Evolutionary conservation across 2,329 filamentous ascomycete genomes (phyloP).

Genomic region (Remersonia thermophila): DNA sequence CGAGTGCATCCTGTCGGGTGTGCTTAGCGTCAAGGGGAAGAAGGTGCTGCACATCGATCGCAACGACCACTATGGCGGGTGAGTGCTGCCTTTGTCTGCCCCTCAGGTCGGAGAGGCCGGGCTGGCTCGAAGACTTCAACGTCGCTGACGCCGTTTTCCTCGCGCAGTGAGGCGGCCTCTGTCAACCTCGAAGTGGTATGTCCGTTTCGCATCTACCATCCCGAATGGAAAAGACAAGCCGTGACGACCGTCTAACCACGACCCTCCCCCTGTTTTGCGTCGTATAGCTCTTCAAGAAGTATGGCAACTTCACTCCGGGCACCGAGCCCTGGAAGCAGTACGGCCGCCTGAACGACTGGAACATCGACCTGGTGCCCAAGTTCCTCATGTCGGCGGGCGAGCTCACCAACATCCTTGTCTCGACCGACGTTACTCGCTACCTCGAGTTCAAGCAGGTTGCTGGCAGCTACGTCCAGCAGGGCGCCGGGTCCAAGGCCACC

Average conservation of each 20-base stretch:
- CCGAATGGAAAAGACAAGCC: not conserved
- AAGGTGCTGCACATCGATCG: constrained; percentile 98
- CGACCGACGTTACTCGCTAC: constrained; percentile 81
- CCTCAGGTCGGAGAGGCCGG: too few relatives aligned
- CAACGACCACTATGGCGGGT: constrained; percentile 98
- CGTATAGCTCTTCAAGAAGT: constrained; percentile 83
- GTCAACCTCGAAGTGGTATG: constrained; percentile 88
- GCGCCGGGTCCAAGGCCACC: constrained; percentile 66
- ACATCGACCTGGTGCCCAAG: constrained; percentile 97
- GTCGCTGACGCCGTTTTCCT: constrained; percentile 13
- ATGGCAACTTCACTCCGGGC: constrained; percentile 66
- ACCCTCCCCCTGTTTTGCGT: not conserved
- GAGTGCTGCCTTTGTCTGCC: constrained; percentile 27
- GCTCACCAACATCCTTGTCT: constrained; percentile 95
- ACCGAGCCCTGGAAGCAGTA: constrained; percentile 98
- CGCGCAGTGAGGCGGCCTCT: constrained; percentile 73
- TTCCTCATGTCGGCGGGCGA: constrained; percentile 98
- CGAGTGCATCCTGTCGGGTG: constrained; percentile 96
- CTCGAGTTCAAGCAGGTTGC: constrained; percentile 91
- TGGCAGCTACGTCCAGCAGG: constrained; percentile 93
- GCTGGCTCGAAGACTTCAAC: too few relatives aligned
- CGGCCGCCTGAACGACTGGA: constrained; percentile 94
- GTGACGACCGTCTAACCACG: not conserved
- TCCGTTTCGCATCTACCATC: constrained; percentile 8
- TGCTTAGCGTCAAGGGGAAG: constrained; percentile 95